Percentiles rank a stretch among this genome's conserved stretches.
These are phyloP conservation scores for Clavulina sp. DNA, from an alignment of 768 basidiomycete genomes.

Conservation along the genomic window DNA sequence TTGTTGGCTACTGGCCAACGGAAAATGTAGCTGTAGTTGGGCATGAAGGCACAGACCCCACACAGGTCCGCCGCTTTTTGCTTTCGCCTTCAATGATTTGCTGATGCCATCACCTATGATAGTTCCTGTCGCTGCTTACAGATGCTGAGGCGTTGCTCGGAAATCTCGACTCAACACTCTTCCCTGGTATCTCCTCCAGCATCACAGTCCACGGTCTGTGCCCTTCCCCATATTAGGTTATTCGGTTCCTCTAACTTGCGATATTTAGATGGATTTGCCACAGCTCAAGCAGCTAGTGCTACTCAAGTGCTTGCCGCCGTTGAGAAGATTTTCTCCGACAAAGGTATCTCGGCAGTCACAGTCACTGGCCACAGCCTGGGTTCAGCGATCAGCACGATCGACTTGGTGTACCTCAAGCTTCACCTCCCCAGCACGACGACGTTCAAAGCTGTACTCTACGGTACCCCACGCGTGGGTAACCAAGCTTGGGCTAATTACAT, in stretches of 20 bases:
- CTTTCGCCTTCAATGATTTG: neutral
- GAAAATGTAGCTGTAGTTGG: slow-evolving; percentile 17
- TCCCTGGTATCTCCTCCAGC: too few relatives aligned
- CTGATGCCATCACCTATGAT: neutral
- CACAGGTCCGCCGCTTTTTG: neutral
- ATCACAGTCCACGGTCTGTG: too few relatives aligned
- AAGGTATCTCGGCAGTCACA: too few relatives aligned
- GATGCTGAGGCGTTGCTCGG: slow-evolving; percentile 26
- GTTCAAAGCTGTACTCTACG: slow-evolving; percentile 4
- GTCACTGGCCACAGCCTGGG: slow-evolving; percentile 7
- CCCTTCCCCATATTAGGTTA: too few relatives aligned
- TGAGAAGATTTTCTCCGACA: too few relatives aligned
- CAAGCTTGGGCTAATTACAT: neutral
- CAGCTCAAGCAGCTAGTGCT: too few relatives aligned
- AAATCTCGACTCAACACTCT: slow-evolving; percentile 24
- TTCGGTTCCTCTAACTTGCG: too few relatives aligned
- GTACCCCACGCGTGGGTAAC: slow-evolving; percentile 2
- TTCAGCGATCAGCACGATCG: too few relatives aligned
- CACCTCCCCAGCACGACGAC: slow-evolving; percentile 1
- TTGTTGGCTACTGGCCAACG: slow-evolving; percentile 31
- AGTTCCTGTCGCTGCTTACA: slow-evolving; percentile 22
- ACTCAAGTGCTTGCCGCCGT: too few relatives aligned
- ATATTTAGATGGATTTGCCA: slow-evolving; percentile 26
- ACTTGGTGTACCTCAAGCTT: slow-evolving; percentile 1
- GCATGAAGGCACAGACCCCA: slow-evolving; percentile 23